A percentile compares a stretch with the other conserved stretches of the same genome.
phyloP scores from a whole-genome alignment of 768 basidiomycete genomes.

The Serendipita sp. region DNA sequence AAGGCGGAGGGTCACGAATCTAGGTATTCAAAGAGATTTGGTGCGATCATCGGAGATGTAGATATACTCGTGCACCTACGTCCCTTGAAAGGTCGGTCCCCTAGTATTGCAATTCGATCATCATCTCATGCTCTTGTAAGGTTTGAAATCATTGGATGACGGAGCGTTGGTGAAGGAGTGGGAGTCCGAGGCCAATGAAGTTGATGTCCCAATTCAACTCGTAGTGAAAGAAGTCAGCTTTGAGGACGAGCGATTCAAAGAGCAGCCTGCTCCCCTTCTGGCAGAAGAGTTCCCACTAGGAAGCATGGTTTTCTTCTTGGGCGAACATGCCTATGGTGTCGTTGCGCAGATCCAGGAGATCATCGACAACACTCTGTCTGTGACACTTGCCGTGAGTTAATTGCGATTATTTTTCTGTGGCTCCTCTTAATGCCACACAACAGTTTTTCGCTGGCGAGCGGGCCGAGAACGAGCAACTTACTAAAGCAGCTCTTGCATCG shows the following conservation, averaged over 20 bases:
- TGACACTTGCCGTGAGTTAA: slow-evolving; percentile 65
- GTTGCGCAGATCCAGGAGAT: slow-evolving; percentile 78
- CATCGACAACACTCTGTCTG: slow-evolving; percentile 51
- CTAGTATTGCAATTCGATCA: not conserved
- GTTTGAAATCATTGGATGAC: slow-evolving; percentile 74
- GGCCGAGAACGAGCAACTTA: slow-evolving; percentile 64
- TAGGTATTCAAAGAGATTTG: slow-evolving; percentile 75
- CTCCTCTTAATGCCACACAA: not conserved
- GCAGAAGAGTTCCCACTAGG: slow-evolving; percentile 81
- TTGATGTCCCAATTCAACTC: slow-evolving; percentile 79
- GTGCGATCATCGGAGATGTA: slow-evolving; percentile 68
- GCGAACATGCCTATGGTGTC: slow-evolving; percentile 88
- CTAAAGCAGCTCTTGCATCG: slow-evolving; percentile 30
- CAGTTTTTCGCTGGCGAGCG: slow-evolving; percentile 83
- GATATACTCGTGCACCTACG: slow-evolving; percentile 76
- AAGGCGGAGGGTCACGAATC: slow-evolving; percentile 72
- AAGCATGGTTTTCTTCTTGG: slow-evolving; percentile 89
- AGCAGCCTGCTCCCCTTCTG: slow-evolving; percentile 66
- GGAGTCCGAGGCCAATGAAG: slow-evolving; percentile 64
- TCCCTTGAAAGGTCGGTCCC: slow-evolving; percentile 63
- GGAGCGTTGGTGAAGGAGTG: slow-evolving; percentile 95
- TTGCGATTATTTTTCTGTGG: slow-evolving; percentile 4
- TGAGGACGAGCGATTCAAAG: slow-evolving; percentile 78
- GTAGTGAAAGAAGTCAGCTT: slow-evolving; percentile 61
- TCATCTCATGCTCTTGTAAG: slow-evolving; percentile 23